Base-by-base conservation (phyloP, 169 alveolate genomes). In the Eimeria falciformis region DNA sequence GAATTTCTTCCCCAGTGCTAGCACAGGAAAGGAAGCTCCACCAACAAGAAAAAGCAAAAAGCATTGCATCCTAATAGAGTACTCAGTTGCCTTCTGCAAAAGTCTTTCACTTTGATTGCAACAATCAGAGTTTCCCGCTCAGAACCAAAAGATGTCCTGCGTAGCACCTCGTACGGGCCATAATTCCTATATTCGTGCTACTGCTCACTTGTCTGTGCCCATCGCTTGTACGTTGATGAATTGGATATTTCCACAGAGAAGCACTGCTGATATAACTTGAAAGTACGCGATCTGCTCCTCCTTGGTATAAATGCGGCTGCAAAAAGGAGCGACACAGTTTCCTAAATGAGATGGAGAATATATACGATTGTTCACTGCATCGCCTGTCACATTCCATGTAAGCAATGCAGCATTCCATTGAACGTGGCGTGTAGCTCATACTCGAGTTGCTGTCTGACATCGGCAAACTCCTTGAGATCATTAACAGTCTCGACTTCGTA, bases 401-500 rank as follows among this genome's bases (percentile, higher is more conserved):
- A 14, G 7, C 58, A n/a, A n/a, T n/a, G n/a, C n/a, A n/a, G 14
- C 62, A 50, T 14, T 7, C 62, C 7, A 14, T 7, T 50, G 14
- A 11, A 11, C 14, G n/a, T 50, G 62, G 11, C 75, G 21, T 25
- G 75, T 21, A 62, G 75, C 53, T 27, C 90, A 53, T 27, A 90
- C 94, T 90, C 55, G 50, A 90, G 88, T 53, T 90, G 94, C 17
- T 81, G 29, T 7, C 88, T 69, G 33, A 90, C 94, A 0, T 78
- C 86, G 9, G 46, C 84, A 71, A 92, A 92, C 21, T 68, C 92
- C 43, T 69, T 68, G 27, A 40, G 43, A 79, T 92, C 94, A 53
- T 92, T 66, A 11, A 90, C 91, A 2, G 94, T 79, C 40, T 71
- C 78, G 53, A 90, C 94, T 47, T 77, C 94, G 79, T 77, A 90